A percentile compares a stretch with the other conserved stretches of the same genome.
These are phyloP conservation scores for Serpula lacrymans DNA, from an alignment of 768 basidiomycete genomes.

Conservation along the genomic window DNA sequence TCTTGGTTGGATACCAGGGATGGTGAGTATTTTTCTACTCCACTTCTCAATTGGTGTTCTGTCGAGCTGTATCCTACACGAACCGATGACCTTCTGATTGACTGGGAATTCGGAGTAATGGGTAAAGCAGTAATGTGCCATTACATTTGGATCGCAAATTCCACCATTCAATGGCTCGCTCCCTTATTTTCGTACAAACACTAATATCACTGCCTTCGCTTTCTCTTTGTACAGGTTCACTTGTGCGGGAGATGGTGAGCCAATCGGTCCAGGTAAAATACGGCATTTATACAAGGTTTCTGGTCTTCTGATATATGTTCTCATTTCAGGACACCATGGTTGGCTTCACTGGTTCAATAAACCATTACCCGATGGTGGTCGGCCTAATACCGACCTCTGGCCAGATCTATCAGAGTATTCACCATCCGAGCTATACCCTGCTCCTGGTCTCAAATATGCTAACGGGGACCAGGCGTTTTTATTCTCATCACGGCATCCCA, in stretches of 20 bases:
- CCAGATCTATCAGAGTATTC: slow-evolving; percentile 73
- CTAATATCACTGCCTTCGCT: neutral
- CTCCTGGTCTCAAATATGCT: slow-evolving; percentile 59
- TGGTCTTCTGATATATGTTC: neutral
- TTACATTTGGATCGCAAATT: too few species aligned
- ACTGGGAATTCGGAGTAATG: too few species aligned
- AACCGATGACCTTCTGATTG: too few species aligned
- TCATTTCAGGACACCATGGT: slow-evolving; percentile 64
- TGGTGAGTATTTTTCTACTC: slow-evolving; percentile 52
- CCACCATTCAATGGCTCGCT: too few species aligned
- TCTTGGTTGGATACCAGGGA: slow-evolving; percentile 84
- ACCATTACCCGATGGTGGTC: slow-evolving; percentile 68
- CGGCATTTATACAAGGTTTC: neutral
- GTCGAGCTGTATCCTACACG: too few species aligned
- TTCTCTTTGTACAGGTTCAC: slow-evolving; percentile 52
- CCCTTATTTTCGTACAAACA: neutral
- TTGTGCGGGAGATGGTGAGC: slow-evolving; percentile 65
- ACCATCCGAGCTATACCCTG: slow-evolving; percentile 65
- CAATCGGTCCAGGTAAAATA: slow-evolving; percentile 60
- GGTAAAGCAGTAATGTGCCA: too few species aligned
- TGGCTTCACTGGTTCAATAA: slow-evolving; percentile 83
- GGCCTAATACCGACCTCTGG: slow-evolving; percentile 74
- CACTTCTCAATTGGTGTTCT: too few species aligned
- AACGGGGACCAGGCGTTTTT: slow-evolving; percentile 60
- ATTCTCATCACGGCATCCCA: slow-evolving; percentile 75